Percentiles rank a stretch among this genome's conserved stretches.
Conservation (phyloP, 106 monocot genomes). For the Allium fistulosum region DNA sequence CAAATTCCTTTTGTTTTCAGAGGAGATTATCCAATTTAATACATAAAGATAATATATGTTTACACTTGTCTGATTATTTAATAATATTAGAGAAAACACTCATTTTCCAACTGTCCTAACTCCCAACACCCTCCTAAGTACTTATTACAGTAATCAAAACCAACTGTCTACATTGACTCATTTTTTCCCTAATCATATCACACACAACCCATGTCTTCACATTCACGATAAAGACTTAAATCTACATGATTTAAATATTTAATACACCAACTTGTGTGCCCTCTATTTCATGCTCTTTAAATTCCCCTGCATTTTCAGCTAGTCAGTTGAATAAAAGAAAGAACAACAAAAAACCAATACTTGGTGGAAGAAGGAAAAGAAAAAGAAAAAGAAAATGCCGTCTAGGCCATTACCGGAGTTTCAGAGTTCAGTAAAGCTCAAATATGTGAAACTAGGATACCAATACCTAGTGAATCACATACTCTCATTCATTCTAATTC, state of each 20-base stretch:
- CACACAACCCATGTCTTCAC: background rate
- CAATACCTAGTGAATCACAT: constrained; percentile 12
- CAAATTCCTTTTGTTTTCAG: too few relatives aligned
- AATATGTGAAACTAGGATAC: constrained; percentile 12
- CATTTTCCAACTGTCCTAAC: constrained; percentile 5
- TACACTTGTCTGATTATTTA: too few relatives aligned
- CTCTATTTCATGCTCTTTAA: background rate
- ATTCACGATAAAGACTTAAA: background rate
- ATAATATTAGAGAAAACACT: too few relatives aligned
- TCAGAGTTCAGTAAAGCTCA: constrained; percentile 5
- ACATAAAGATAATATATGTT: too few relatives aligned
- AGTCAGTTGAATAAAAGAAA: background rate
- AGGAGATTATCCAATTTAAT: too few relatives aligned
- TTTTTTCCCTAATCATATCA: background rate
- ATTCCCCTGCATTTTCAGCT: constrained; percentile 1
- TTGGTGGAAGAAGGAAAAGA: too few relatives aligned
- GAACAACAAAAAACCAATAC: background rate
- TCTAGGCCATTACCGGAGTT: background rate
- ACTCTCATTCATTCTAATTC: constrained; percentile 1
- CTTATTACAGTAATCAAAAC: background rate
- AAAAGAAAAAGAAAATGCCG: background rate
- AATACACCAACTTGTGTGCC: background rate
- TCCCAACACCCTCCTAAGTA: background rate
- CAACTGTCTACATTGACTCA: constrained; percentile 5
- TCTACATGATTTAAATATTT: background rate